phyloP scores from a whole-genome alignment of 2,329 filamentous ascomycete species.

The Aspergillus luchuensis region DNA sequence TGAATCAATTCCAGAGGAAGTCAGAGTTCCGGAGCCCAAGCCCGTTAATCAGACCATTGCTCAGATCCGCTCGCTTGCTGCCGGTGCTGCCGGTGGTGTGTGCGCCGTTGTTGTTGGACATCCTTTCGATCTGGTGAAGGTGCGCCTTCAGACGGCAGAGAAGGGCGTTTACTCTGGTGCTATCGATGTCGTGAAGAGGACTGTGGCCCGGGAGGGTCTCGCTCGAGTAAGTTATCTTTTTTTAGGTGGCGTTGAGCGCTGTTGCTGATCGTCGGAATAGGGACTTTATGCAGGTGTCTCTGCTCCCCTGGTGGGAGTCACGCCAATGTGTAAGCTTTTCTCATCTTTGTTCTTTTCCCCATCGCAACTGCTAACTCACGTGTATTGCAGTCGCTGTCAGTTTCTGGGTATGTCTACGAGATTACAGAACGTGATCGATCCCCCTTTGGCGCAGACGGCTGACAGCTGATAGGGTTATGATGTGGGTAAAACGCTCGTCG shows the following conservation, averaged over 20 bases:
- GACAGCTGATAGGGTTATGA: conserved; percentile 80
- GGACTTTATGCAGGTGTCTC: conserved; percentile 97
- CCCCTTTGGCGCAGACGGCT: conserved; percentile 9
- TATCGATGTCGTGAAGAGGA: conserved; percentile 87
- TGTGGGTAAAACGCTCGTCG: conserved; percentile 86
- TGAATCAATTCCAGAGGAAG: conserved; percentile 33
- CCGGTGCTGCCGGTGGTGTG: conserved; percentile 89
- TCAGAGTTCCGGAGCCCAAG: conserved; percentile 33
- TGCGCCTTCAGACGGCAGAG: conserved; percentile 93
- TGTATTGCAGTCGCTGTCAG: conserved; percentile 61
- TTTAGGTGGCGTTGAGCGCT: background rate
- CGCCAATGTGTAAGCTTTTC: conserved; percentile 89
- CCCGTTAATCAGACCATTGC: conserved; percentile 53
- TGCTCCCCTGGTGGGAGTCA: conserved; percentile 91
- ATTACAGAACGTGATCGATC: background rate
- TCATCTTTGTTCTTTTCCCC: background rate
- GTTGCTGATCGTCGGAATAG: conserved; percentile 38
- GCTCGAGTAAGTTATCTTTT: conserved; percentile 48
- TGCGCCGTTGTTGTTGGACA: conserved; percentile 94
- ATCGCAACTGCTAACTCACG: conserved; percentile 1
- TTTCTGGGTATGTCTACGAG: conserved; percentile 58
- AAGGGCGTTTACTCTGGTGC: conserved; percentile 87
- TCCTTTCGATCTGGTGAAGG: conserved; percentile 97
- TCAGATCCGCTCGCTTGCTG: conserved; percentile 76
- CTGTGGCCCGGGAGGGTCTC: conserved; percentile 82